phyloP scores from a whole-genome alignment of 2,329 filamentous ascomycete species.

The Trichoderma lentiforme region DNA sequence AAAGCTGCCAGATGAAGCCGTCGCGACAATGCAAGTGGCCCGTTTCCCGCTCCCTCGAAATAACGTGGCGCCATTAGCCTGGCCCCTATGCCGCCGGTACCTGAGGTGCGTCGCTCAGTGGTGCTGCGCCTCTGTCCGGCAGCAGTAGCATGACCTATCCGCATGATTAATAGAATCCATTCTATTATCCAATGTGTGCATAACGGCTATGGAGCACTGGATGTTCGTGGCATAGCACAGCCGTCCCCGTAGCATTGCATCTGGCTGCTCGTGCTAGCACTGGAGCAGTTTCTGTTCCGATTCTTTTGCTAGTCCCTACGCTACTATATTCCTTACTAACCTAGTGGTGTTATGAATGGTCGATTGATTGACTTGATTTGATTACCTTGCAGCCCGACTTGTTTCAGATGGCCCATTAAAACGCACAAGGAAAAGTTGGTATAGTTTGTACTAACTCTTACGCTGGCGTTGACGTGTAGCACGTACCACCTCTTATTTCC shows the following conservation, averaged over 20 bases:
- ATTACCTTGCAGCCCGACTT: background rate
- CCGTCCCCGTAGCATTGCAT: background rate
- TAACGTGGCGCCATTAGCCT: background rate
- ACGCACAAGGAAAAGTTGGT: background rate
- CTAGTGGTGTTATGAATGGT: background rate
- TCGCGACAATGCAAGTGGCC: background rate
- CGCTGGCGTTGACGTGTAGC: slow-evolving; percentile 7
- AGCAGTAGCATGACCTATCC: background rate
- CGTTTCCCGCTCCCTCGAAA: background rate
- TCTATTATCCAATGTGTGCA: background rate
- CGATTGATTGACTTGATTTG: background rate
- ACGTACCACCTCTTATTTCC: slow-evolving; percentile 16
- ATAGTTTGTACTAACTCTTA: background rate
- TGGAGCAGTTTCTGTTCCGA: background rate
- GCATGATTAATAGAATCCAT: background rate
- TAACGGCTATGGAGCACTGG: background rate
- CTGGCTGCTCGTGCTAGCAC: background rate
- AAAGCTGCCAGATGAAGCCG: background rate
- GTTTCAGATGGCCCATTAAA: slow-evolving; percentile 5
- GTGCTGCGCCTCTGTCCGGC: slow-evolving; percentile 10
- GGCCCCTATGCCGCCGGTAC: background rate
- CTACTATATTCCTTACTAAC: background rate
- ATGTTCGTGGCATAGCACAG: background rate
- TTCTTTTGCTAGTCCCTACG: background rate
- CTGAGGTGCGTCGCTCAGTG: background rate